Base-by-base conservation (phyloP, 1,139 yeast species). In the Yamadazyma oceani region DNA sequence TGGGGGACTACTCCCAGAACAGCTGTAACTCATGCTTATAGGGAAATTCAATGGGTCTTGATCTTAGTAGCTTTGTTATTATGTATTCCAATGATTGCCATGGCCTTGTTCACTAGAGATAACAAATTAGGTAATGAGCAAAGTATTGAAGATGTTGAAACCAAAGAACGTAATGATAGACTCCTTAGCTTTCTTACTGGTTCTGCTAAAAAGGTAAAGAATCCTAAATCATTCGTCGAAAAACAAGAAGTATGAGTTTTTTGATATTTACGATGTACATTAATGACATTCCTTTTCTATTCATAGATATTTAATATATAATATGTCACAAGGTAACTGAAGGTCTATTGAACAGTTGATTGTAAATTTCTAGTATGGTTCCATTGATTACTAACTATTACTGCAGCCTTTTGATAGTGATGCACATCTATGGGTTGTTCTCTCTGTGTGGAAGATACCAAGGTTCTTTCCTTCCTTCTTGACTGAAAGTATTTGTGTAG, bases 1-100 rank as follows among this genome's bases (percentile, higher is more conserved):
- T 65, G 71, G 72, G 68, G 60, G 4, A 53, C 66, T 8, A 51
- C 59, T 5, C 63, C 53, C 35, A 62, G 73, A 55, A 42, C 40
- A 6, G 57, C 52, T 2, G 60, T 62, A 27, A 68, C 62, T 13
- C 34, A 39, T 23, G 67, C 66, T 5, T 67, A 66, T 45, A 59
- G 60, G 34, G 57, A 62, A 17, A 50, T 64, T 26, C 72, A 67
- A 51, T 56, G 53, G 36, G 49, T 62, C 25, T 56, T 66, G 45
- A 54, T 61, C 37, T 56, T 60, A 30, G 62, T 60, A 28, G 62
- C 63, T 5, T 44, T 67, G 22, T 52, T 56, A 26, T 58, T 66
- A 44, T 60, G 64, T 53, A 63, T 60, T 24, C 66, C 69, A 24
- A 53, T 65, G 60, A 45, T 65, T 21, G 30, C 51, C 16, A 43